Evolutionary conservation across 2,329 filamentous ascomycete genomes (phyloP), one percentile per base, ranked within the genome.

Genomic region (Beauveria sp.): DNA sequence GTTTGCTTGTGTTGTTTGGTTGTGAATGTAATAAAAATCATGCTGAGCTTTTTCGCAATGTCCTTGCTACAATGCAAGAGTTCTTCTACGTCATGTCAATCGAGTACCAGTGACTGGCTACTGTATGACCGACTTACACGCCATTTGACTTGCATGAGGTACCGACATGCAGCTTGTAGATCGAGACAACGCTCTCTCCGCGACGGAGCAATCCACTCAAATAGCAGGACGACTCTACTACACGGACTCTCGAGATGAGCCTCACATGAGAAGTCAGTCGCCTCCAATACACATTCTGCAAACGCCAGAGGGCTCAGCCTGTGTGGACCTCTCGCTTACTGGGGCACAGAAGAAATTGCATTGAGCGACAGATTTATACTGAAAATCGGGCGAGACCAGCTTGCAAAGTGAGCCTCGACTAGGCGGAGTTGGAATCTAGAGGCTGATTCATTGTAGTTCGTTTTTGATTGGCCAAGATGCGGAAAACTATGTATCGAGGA

Each of bases 401-500:
- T 46, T 6, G 49, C 56, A 49, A 75, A 74, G 74, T 75, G 65
- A 50, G 69, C 30, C 10, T 8, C 58, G 1, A 18, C 3, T 43
- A 14, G 10, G 18, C n/a, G 26, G 5, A n/a, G n/a, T 8, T 42
- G 20, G 20, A 20, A 22, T 7, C 14, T 47, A 3, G 30, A 45
- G 4, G 28, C 12, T 58, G 5, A 58, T 16, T 1, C 6, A 22
- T 28, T 45, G 16, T 46, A 79, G 76, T 63, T 70, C 75, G 6
- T 69, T 79, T 42, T 66, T 69, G 24, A 75, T 85, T 45, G 66
- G 70, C 10, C 67, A 69, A 50, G 73, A 75, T 50, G 53, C 57
- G n/a, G 65, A 74, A 2, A 70, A 75, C 63, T 64, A 67, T 0
- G 74, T 85, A 22, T 85, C 83, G 1, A 77, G 80, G 57, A 74